These are phyloP conservation scores for Fusarium euwallaceae DNA, from an alignment of 2,329 filamentous ascomycete genomes.

Conservation along the genomic window DNA sequence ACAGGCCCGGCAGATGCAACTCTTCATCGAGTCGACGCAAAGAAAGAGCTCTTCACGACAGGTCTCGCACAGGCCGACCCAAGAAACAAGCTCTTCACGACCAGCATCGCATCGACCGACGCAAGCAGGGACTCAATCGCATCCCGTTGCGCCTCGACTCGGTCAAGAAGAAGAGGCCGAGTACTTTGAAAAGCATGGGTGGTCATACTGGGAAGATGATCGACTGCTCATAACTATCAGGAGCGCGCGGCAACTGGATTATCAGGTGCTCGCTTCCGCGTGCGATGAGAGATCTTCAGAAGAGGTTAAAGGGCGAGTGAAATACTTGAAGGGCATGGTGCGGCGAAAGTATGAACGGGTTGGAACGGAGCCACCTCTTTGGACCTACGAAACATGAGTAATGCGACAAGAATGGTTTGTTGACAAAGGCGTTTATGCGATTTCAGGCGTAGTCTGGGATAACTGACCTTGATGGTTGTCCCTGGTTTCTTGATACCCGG, in stretches of 20 bases:
- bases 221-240: constrained; percentile 43
- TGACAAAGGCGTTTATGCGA: not conserved
- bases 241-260: constrained; percentile 26
- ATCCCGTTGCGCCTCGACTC: not conserved
- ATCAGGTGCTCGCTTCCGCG: constrained; percentile 17
- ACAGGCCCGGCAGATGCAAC: constrained; percentile 30
- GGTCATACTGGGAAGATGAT: constrained; percentile 46
- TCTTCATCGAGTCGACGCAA: constrained; percentile 38
- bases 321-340: constrained; percentile 38
- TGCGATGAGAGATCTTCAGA: constrained; percentile 32
- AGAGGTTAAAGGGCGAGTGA: constrained; percentile 39
- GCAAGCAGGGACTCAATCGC: constrained; percentile 5
- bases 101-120: constrained; percentile 12
- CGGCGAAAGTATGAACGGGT: constrained; percentile 34
- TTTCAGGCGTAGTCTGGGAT: not conserved
- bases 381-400: constrained; percentile 41
- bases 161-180: not conserved
- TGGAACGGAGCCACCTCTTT: constrained; percentile 39
- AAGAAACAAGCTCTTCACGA: not conserved
- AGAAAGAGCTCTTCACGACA: constrained; percentile 5
- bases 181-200: constrained; percentile 43
- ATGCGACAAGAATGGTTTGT: not conserved
- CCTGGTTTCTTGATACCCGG: constrained; percentile 38
- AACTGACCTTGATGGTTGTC: constrained; percentile 24
- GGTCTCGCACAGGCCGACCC: constrained; percentile 1